Evolutionary conservation across 2,329 filamentous ascomycete species (phyloP), one percentile per base, ranked within the genome.

Genomic region (Shiraia sp.): DNA sequence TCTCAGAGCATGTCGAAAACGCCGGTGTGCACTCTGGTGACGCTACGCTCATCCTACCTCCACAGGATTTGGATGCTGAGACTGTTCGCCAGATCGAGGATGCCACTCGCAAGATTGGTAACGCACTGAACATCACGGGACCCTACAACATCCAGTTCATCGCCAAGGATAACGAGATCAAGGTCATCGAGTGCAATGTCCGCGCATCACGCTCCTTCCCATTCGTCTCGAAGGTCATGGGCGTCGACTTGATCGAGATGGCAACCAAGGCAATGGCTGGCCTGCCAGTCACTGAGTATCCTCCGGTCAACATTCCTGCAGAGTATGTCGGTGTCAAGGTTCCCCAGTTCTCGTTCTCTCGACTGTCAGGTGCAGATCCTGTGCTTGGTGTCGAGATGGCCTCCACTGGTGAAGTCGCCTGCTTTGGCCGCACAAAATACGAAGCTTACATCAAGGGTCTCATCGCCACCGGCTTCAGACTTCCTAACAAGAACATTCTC

Each of bases 101-200:
- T 58, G 97, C 97, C 59, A 92, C 93, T 12, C 74, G 91, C 72
- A 97, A 96, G 81, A 91, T 99, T 36, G 93, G 92, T 54, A 88
- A 93, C 74, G 93, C 93, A 32, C 96, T 92, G 90, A 90, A 81
- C 65, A 97, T 97, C 71, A 97, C 90, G 13, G 93, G 93, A 40
- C 93, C 93, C 45, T 99, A 97, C 83, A 99, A 99, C 81, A 97
- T 99, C 92, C 93, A 99, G 70, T 95, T 99, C 73, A 97, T 99
- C 81, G 95, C 95, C 77, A 90, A 88, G 10, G 78, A 87, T 24
- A 78, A 81, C 19, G 95, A 53, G 93, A 82, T 97, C 55, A 96
- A 96, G 79, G 92, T 97, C 63, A 97, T 97, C 51, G 92, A 97
- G 75, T 97, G 92, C 78, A 97, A 97, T 73, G 84, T 97, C 49